Conservation (phyloP, 163 green algal genomes). For the Chloromonas sp. region DNA sequence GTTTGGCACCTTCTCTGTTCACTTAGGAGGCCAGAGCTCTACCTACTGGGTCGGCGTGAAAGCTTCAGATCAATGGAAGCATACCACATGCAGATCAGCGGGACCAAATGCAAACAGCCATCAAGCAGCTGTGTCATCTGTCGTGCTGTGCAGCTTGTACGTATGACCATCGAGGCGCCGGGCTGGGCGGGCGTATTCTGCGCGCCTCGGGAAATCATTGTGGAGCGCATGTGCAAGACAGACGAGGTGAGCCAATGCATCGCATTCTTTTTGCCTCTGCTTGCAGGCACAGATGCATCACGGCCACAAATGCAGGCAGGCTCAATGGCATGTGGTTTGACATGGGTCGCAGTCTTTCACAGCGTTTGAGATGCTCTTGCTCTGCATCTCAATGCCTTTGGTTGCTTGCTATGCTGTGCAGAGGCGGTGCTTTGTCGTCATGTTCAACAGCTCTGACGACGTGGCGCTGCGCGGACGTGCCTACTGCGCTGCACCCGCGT, state of each 20-base stretch:
- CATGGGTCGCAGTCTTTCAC: no score
- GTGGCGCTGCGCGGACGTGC: not conserved
- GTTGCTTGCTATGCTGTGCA: constrained; percentile 7
- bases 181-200: constrained; percentile 43
- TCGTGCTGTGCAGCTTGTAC: constrained; percentile 28
- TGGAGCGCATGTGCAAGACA: constrained; percentile 45
- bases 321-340: no score
- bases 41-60: no score
- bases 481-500: not conserved
- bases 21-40: no score
- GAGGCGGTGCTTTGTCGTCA: constrained; percentile 27
- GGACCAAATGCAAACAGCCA: no score
- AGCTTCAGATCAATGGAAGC: no score
- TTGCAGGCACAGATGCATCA: not conserved
- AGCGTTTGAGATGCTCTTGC: no score
- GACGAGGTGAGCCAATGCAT: constrained; percentile 5
- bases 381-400: not conserved
- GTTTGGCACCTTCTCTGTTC: no score
- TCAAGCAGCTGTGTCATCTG: not conserved
- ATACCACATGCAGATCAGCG: no score
- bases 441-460: constrained; percentile 36
- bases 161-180: constrained; percentile 38
- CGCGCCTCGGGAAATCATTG: constrained; percentile 38
- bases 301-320: no score
- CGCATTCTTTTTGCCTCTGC: not conserved